Conservation (phyloP, 2,329 filamentous ascomycete species). For the Penicillium corylophilum region DNA sequence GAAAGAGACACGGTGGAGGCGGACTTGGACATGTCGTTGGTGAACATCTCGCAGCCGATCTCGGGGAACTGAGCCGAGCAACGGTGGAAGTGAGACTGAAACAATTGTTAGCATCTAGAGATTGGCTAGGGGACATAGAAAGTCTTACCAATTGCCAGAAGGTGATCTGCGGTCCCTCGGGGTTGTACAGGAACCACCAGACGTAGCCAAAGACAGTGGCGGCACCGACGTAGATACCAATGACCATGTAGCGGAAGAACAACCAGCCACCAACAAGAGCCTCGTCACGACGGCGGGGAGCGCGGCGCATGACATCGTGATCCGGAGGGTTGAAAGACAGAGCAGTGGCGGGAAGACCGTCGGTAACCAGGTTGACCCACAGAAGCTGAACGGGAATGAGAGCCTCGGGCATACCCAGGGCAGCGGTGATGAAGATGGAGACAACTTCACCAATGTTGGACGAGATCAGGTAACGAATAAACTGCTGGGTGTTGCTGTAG, state of each 20-base stretch:
- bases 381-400: slow-evolving; percentile 95
- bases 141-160: slow-evolving; percentile 74
- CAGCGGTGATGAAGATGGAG: slow-evolving; percentile 96
- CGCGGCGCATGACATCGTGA: slow-evolving; percentile 93
- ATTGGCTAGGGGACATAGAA: slow-evolving; percentile 6
- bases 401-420: slow-evolving; percentile 95
- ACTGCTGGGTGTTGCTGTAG: slow-evolving; percentile 99
- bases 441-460: slow-evolving; percentile 99
- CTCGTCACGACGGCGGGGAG: slow-evolving; percentile 89
- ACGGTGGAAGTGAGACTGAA: slow-evolving; percentile 79
- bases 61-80: slow-evolving; percentile 83
- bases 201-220: slow-evolving; percentile 96
- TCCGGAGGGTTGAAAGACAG: slow-evolving; percentile 98
- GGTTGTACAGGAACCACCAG: slow-evolving; percentile 99
- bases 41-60: slow-evolving; percentile 90
- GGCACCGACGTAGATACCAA: slow-evolving; percentile 89
- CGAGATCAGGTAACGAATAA: slow-evolving; percentile 97
- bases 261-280: slow-evolving; percentile 91
- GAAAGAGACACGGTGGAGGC: slow-evolving; percentile 92
- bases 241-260: slow-evolving; percentile 95
- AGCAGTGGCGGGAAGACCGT: slow-evolving; percentile 92
- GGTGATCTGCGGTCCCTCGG: slow-evolving; percentile 82
- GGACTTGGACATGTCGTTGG: slow-evolving; percentile 78
- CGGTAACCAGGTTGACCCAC: slow-evolving; percentile 98
- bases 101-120: slow-evolving; percentile 5